phyloP scores from a whole-genome alignment of 768 basidiomycete genomes.

The Baorangia bicolor region DNA sequence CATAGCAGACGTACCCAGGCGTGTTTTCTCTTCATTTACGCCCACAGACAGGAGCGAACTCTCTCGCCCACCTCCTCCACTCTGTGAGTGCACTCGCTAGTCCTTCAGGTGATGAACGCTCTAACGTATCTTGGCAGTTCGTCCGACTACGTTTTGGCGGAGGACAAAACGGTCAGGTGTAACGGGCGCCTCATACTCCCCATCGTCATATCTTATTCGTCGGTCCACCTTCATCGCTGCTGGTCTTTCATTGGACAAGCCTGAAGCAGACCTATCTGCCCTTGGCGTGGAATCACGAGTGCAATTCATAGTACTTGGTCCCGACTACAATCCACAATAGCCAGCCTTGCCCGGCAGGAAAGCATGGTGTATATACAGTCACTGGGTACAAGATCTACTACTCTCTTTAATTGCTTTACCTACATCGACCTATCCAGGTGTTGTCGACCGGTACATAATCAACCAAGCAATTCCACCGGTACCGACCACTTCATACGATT shows the following conservation, averaged over 20 bases:
- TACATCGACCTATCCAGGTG: conserved; percentile 6
- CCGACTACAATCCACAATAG: conserved; percentile 36
- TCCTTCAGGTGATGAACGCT: neutral
- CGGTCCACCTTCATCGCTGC: conserved; percentile 79
- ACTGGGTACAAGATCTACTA: conserved; percentile 12
- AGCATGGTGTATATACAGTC: conserved; percentile 22
- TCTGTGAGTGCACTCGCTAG: conserved; percentile 46
- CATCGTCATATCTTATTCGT: conserved; percentile 69
- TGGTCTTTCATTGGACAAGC: conserved; percentile 64
- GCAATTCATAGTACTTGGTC: conserved; percentile 37
- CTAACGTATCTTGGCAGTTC: conserved; percentile 44
- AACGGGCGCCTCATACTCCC: conserved; percentile 67
- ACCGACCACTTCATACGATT: conserved; percentile 28
- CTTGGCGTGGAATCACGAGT: conserved; percentile 61
- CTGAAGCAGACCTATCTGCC: conserved; percentile 57
- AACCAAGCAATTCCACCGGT: conserved; percentile 16
- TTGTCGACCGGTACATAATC: conserved; percentile 6
- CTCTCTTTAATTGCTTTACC: neutral
- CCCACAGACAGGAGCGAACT: conserved; percentile 38
- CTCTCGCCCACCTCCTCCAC: conserved; percentile 59
- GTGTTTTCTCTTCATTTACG: conserved; percentile 14
- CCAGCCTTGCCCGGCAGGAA: neutral
- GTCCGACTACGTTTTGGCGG: conserved; percentile 83
- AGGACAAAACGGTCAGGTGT: conserved; percentile 72
- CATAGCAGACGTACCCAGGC: conserved; percentile 11